phyloP scores from a whole-genome alignment of 2,329 filamentous ascomycete species.

The Phialophora expanda region DNA sequence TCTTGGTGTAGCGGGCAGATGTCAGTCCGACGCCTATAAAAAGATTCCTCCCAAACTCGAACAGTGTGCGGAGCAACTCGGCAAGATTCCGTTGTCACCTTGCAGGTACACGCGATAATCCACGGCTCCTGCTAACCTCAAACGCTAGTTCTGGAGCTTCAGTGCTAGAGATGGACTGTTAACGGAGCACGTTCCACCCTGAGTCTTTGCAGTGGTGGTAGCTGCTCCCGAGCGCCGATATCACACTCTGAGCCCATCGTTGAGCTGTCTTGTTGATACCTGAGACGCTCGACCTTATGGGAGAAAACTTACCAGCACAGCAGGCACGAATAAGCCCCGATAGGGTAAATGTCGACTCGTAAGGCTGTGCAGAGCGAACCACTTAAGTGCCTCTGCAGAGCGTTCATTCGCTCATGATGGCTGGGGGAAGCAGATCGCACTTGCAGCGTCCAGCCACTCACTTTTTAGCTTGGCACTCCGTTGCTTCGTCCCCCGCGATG shows the following conservation, averaged over 20 bases:
- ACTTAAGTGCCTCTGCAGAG: neutral
- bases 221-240: neutral
- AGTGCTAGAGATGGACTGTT: neutral
- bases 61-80: neutral
- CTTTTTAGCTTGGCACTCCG: slow-evolving; percentile 25
- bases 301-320: slow-evolving; percentile 3
- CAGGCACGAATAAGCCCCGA: slow-evolving; percentile 13
- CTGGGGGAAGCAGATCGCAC: neutral
- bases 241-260: neutral
- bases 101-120: neutral
- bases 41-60: slow-evolving; percentile 1
- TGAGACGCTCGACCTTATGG: neutral
- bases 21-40: neutral
- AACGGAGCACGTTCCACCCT: neutral
- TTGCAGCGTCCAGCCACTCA: slow-evolving; percentile 21
- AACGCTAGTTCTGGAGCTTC: neutral
- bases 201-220: neutral
- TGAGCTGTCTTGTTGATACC: neutral
- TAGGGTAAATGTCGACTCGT: neutral
- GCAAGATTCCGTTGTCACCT: neutral
- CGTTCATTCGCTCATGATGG: slow-evolving; percentile 12
- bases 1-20: neutral
- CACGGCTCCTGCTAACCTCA: neutral
- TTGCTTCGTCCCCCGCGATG: slow-evolving; percentile 2
- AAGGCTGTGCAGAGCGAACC: slow-evolving; percentile 3